Evolutionary conservation across 495 filamentous ascomycete genomes (phyloP).

Genomic region (Talaromyces adpressus): DNA sequence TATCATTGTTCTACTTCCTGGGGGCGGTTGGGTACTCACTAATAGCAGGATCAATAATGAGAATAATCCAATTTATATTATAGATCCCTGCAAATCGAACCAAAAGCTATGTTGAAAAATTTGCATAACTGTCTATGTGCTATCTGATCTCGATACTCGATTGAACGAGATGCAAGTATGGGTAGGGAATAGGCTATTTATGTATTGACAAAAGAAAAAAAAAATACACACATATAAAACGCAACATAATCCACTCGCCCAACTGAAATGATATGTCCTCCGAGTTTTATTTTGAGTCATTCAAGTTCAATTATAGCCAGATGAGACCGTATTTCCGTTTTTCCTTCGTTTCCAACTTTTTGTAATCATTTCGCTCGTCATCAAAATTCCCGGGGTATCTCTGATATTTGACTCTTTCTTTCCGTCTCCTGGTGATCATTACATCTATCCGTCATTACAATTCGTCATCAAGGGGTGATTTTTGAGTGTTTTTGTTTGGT

Average conservation of each 20-base stretch:
- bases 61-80: too few species aligned
- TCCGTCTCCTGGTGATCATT: constrained; percentile 2
- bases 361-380: constrained; percentile 6
- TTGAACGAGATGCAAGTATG: not conserved
- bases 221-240: not conserved
- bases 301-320: not conserved
- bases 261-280: constrained; percentile 1
- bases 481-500: not conserved
- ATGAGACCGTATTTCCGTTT: not conserved
- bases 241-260: not conserved
- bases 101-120: not conserved
- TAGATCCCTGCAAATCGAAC: too few species aligned
- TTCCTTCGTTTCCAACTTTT: not conserved
- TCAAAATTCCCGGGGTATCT: constrained; percentile 8
- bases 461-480: not conserved
- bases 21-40: too few species aligned
- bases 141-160: not conserved
- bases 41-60: too few species aligned
- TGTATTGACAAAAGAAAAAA: not conserved
- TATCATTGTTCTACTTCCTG: too few species aligned
- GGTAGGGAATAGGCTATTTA: not conserved
- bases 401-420: not conserved
- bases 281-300: not conserved
- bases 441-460: constrained; percentile 4
- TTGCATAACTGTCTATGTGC: not conserved